A percentile compares a stretch with the other conserved stretches of the same genome.
Conservation (phyloP, 345 rosid genomes). For the Hibiscus syriacus region DNA sequence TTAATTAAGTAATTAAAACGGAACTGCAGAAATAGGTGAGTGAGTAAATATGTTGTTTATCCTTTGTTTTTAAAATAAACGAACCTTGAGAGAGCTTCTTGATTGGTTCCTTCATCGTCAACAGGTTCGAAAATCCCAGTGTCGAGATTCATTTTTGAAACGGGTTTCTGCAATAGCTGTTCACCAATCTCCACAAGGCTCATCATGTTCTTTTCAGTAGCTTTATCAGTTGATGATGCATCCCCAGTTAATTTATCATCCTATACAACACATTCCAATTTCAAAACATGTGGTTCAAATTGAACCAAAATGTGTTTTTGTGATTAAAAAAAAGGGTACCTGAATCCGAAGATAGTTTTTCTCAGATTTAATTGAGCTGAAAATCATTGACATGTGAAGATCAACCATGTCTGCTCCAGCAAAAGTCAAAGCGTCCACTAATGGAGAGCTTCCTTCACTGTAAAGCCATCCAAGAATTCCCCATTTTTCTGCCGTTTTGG, state of each 20-base stretch:
- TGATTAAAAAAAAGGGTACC: conserved; percentile 12
- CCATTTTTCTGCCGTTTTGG: conserved; percentile 32
- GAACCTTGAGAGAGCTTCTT: conserved; percentile 22
- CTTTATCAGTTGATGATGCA: conserved; percentile 17
- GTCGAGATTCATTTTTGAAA: conserved; percentile 25
- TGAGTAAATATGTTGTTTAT: too few relatives aligned
- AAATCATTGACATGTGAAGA: conserved; percentile 28
- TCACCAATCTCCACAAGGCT: conserved; percentile 21
- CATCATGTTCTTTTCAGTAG: conserved; percentile 24
- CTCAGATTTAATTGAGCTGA: conserved; percentile 19
- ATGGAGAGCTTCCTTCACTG: conserved; percentile 18
- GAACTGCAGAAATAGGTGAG: too few relatives aligned
- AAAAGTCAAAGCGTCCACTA: conserved; percentile 38
- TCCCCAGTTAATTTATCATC: conserved; percentile 21
- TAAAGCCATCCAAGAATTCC: conserved; percentile 39
- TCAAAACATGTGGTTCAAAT: not conserved
- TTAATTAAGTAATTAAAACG: not conserved
- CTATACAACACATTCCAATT: conserved; percentile 4
- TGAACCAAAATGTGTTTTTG: not conserved
- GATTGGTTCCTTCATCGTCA: conserved; percentile 23
- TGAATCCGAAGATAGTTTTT: conserved; percentile 44
- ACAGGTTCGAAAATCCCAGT: conserved; percentile 23
- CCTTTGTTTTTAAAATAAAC: not conserved
- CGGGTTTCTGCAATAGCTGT: conserved; percentile 30
- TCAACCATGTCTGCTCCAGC: conserved; percentile 50